Evolutionary conservation across 495 filamentous ascomycete genomes (phyloP).

Genomic region (Xylaria cubensis): DNA sequence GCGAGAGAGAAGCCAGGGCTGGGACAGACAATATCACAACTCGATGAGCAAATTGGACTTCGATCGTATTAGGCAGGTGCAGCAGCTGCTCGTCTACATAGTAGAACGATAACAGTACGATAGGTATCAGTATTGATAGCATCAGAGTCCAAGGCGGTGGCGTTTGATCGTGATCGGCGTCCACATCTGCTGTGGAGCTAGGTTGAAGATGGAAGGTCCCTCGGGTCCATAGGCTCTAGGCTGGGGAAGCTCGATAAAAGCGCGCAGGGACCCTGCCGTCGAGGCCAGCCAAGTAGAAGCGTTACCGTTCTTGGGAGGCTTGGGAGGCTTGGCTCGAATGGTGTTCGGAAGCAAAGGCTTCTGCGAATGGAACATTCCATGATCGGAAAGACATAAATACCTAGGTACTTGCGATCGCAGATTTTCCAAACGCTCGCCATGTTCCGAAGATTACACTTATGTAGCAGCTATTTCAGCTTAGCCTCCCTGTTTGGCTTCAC

Average conservation of each 20-base stretch:
- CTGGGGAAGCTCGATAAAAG: constrained; percentile 21
- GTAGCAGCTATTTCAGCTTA: constrained; percentile 34
- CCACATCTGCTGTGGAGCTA: constrained; percentile 21
- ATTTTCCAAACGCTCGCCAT: not conserved
- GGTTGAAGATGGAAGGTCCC: constrained; percentile 28
- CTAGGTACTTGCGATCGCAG: not conserved
- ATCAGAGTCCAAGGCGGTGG: constrained; percentile 12
- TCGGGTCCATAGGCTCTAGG: constrained; percentile 7
- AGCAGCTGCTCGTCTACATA: not conserved
- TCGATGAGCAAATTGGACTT: constrained; percentile 2
- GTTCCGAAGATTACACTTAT: not conserved
- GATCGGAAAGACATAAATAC: not conserved
- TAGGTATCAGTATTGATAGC: constrained; percentile 1
- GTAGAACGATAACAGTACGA: constrained; percentile 1
- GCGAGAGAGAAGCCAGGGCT: constrained; percentile 3
- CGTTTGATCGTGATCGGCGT: constrained; percentile 13
- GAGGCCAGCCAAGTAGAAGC: not conserved
- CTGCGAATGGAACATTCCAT: not conserved
- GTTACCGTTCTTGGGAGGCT: constrained; percentile 11
- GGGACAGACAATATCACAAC: not conserved
- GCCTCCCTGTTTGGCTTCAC: constrained; percentile 54
- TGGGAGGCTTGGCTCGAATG: not conserved
- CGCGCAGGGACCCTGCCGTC: constrained; percentile 10
- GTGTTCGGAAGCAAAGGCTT: not conserved
- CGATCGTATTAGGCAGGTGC: constrained; percentile 24